Base-by-base conservation (phyloP, 2,329 filamentous ascomycete species). In the Emmonsiellopsis sp. region DNA sequence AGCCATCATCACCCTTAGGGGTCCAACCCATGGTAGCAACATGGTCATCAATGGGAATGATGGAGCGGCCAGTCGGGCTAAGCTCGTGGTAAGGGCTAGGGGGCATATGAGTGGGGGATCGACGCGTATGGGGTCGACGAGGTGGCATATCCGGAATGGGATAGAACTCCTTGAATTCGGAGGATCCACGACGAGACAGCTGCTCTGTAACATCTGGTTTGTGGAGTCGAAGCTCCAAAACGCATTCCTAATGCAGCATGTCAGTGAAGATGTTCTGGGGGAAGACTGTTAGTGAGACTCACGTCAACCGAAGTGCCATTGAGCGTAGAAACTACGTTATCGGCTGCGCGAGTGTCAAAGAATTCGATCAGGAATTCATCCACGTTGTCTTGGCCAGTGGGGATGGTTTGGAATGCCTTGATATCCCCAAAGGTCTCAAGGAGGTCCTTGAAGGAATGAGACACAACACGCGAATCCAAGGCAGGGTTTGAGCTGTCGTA, bases 381-480 rank as follows among this genome's bases (percentile, higher is more conserved):
- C 41, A 66, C 57, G 35, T 65, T 65, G 11, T 59, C 58, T 51
- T 69, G 65, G 9, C 59, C 58, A 31, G 57, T 61, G 13, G 61
- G 61, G 9, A 67, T 47, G 31, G 61, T 54, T 31, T 62, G 60
- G 51, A 73, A 68, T 1, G 65, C 60, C 56, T 68, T 70, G 53
- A 74, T 57, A 40, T 68, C 64, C 15, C 72, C 72, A 57, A 70
- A 72, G 13, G 65, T 67, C 49, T 62, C 62, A 15, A 67, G 62
- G 43, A 70, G 62, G 16, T 65, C 61, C 53, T 71, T 67, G 46
- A 73, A 61, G 54, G 83, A 76, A 47, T 74, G 67, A 55, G 82
- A 85, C 15, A 72, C 59, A 13, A 57, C 58, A 40, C 61, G 57
- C 47, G 59, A 59, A 58, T 66, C 63, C 32, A 68, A 57, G 10